Conservation (phyloP, 805 yeast genomes). For the Metschnikowia kunwiensis region DNA sequence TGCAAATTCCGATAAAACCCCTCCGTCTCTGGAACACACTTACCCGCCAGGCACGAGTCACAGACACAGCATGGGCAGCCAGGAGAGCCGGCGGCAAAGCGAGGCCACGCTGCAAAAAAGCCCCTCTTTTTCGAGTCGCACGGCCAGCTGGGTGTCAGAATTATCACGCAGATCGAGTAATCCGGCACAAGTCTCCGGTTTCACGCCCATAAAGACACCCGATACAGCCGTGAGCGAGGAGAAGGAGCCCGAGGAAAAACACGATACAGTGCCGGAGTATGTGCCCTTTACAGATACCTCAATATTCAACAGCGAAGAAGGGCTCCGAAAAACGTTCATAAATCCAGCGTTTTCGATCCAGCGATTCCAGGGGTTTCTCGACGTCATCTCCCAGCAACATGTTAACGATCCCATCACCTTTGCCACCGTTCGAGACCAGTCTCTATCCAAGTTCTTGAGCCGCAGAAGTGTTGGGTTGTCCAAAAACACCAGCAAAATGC, state of each 20-base stretch:
- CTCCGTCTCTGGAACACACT: no score
- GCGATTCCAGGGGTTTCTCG: conserved; percentile 33
- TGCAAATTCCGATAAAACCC: no score
- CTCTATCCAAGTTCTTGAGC: conserved; percentile 27
- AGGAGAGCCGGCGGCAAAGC: neutral
- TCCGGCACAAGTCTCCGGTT: neutral
- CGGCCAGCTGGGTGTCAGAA: conserved; percentile 7
- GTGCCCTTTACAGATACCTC: conserved; percentile 10
- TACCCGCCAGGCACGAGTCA: no score
- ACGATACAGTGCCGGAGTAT: conserved; percentile 7
- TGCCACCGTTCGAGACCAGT: conserved; percentile 32
- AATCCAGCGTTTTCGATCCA: conserved; percentile 30
- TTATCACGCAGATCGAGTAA: conserved; percentile 1
- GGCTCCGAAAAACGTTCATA: conserved; percentile 21
- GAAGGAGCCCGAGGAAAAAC: neutral
- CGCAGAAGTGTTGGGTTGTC: conserved; percentile 7
- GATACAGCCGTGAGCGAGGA: neutral
- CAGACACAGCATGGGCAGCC: no score
- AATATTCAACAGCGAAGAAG: conserved; percentile 25
- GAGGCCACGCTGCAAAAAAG: conserved; percentile 1
- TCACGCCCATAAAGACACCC: no score
- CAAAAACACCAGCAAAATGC: conserved; percentile 4
- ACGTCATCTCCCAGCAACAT: conserved; percentile 30
- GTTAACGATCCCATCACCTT: conserved; percentile 38
- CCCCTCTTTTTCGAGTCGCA: conserved; percentile 3